Evolutionary conservation across 495 filamentous ascomycete genomes (phyloP).

Genomic region (Penicillium egyptiacum): DNA sequence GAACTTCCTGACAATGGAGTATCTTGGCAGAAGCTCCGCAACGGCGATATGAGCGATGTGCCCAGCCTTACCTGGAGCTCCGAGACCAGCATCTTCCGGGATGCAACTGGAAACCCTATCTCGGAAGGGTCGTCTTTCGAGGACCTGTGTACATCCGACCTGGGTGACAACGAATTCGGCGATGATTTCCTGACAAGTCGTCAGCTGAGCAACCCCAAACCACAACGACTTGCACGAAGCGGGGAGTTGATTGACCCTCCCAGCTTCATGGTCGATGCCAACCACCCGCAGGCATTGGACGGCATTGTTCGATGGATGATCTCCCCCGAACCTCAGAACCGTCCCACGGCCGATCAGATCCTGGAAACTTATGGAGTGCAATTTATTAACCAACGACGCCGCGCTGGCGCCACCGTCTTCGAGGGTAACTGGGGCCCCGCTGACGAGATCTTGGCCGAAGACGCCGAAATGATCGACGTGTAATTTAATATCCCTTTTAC

Average conservation of each 20-base stretch:
- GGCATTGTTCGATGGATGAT: constrained; percentile 90
- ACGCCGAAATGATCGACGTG: constrained; percentile 74
- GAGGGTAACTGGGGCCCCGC: constrained; percentile 95
- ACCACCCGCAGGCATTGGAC: constrained; percentile 71
- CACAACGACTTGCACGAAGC: constrained; percentile 42
- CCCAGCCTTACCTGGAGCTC: constrained; percentile 79
- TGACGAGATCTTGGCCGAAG: constrained; percentile 66
- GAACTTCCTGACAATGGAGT: constrained; percentile 87
- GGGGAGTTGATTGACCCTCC: constrained; percentile 77
- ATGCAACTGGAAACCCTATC: constrained; percentile 70
- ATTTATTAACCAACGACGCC: constrained; percentile 73
- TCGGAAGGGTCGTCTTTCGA: constrained; percentile 49
- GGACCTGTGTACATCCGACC: constrained; percentile 51
- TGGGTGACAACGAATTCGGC: constrained; percentile 46
- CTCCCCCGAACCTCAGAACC: constrained; percentile 64
- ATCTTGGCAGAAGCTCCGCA: constrained; percentile 82
- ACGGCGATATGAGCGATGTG: constrained; percentile 82
- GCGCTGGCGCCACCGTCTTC: constrained; percentile 83
- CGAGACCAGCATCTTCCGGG: constrained; percentile 66
- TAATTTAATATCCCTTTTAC: constrained; percentile 40
- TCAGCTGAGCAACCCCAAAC: constrained; percentile 29
- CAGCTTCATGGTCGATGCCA: constrained; percentile 75
- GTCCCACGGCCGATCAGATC: constrained; percentile 73
- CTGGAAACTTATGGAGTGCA: constrained; percentile 64
- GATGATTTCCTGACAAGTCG: constrained; percentile 33